Evolutionary conservation across 73 alveolate species (phyloP).

Genomic region (Tetrahymena borealis): DNA sequence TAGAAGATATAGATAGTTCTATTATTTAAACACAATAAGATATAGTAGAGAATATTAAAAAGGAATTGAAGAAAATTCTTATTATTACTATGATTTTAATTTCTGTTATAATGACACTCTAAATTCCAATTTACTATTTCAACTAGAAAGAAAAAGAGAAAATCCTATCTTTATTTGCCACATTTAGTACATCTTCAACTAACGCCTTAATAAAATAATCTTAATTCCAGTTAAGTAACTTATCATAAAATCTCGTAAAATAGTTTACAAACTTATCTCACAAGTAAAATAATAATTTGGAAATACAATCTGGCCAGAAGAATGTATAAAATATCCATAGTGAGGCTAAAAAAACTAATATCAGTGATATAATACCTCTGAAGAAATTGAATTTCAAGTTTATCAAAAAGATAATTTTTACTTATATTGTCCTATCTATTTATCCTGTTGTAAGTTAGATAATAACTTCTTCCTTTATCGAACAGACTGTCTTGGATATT

Average conservation of each 20-base stretch:
- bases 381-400: not conserved
- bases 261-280: too few relatives aligned
- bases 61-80: not conserved
- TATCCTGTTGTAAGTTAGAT: not conserved
- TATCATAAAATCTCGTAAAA: too few relatives aligned
- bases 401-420: not conserved
- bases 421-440: not conserved
- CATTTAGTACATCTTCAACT: not conserved
- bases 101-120: not conserved
- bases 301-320: not conserved
- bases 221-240: too few relatives aligned
- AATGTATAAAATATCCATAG: not conserved
- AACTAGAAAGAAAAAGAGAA: not conserved
- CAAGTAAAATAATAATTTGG: too few relatives aligned
- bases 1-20: not conserved
- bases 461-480: not conserved
- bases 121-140: not conserved
- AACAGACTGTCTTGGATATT: not conserved
- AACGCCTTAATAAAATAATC: not conserved
- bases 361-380: not conserved
- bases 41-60: not conserved
- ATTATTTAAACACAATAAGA: not conserved
- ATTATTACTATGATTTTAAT: not conserved
- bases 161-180: not conserved
- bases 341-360: not conserved